A percentile compares a stretch with the other conserved stretches of the same genome.
Conservation (phyloP, 2,329 filamentous ascomycete species). For the Madurella mycetomatis region DNA sequence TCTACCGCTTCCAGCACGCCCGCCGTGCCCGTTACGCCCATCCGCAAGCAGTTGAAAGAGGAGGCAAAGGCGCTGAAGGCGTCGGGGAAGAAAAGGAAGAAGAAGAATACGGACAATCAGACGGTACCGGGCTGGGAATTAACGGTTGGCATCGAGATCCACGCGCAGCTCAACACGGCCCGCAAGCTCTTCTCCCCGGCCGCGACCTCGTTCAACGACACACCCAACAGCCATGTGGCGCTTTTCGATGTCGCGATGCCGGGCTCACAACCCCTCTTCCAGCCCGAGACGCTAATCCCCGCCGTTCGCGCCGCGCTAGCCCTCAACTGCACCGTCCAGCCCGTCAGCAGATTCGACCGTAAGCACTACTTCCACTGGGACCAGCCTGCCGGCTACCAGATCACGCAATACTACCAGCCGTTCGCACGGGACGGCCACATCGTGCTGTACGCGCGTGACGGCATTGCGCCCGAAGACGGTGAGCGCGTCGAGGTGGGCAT, state of each 20-base stretch:
- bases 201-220: slow-evolving; percentile 54
- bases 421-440: slow-evolving; percentile 68
- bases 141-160: slow-evolving; percentile 94
- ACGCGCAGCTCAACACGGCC: slow-evolving; percentile 87
- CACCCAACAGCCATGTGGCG: slow-evolving; percentile 81
- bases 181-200: slow-evolving; percentile 85
- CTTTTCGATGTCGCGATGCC: slow-evolving; percentile 87
- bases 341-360: slow-evolving; percentile 78
- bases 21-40: slow-evolving; percentile 37
- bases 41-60: slow-evolving; percentile 70
- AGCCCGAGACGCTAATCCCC: slow-evolving; percentile 76
- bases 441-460: slow-evolving; percentile 68
- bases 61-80: slow-evolving; percentile 51
- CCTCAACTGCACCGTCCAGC: slow-evolving; percentile 73
- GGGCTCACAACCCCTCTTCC: slow-evolving; percentile 82
- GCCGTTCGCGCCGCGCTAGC: slow-evolving; percentile 87
- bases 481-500: slow-evolving; percentile 71
- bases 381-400: slow-evolving; percentile 93
- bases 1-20: slow-evolving; percentile 16
- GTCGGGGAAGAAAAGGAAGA: slow-evolving; percentile 41
- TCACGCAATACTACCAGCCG: slow-evolving; percentile 87
- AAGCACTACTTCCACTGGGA: slow-evolving; percentile 99
- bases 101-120: slow-evolving; percentile 45
- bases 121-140: slow-evolving; percentile 75
- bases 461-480: slow-evolving; percentile 70